phyloP scores from a whole-genome alignment of 2,329 filamentous ascomycete species.

The Cylindrodendrum hubeiense region DNA sequence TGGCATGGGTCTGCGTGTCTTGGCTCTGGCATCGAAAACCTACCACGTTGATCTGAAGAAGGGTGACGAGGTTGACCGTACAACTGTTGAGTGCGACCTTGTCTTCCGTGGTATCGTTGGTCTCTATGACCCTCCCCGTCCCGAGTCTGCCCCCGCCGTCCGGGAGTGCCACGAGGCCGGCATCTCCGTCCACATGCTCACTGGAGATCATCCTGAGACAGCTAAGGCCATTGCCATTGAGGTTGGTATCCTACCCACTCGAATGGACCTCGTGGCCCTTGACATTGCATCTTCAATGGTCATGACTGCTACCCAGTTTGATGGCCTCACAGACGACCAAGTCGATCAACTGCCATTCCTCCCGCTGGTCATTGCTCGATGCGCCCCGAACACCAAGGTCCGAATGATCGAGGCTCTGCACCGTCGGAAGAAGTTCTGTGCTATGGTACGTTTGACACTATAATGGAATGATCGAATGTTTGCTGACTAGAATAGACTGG shows the following conservation, averaged over 20 bases:
- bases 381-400: slow-evolving; percentile 78
- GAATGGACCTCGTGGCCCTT: slow-evolving; percentile 63
- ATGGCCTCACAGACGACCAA: slow-evolving; percentile 72
- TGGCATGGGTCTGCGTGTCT: slow-evolving; percentile 75
- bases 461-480: neutral
- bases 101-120: slow-evolving; percentile 77
- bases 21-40: slow-evolving; percentile 71
- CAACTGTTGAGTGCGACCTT: slow-evolving; percentile 70
- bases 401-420: slow-evolving; percentile 82
- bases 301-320: slow-evolving; percentile 75
- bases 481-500: slow-evolving; percentile 62
- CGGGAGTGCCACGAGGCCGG: slow-evolving; percentile 70
- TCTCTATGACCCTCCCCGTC: slow-evolving; percentile 79
- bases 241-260: slow-evolving; percentile 70
- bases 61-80: slow-evolving; percentile 62
- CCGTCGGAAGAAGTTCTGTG: slow-evolving; percentile 72
- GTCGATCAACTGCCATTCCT: slow-evolving; percentile 73
- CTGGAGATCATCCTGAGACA: slow-evolving; percentile 75
- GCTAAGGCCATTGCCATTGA: slow-evolving; percentile 73
- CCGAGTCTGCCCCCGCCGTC: slow-evolving; percentile 73
- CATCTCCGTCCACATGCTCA: slow-evolving; percentile 77
- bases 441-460: slow-evolving; percentile 62
- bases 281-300: slow-evolving; percentile 72
- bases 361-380: slow-evolving; percentile 77
- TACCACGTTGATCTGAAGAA: slow-evolving; percentile 46